Percentiles rank a stretch among this genome's conserved stretches.
Conservation (phyloP, 2,329 filamentous ascomycete species). For the Verticillium alfalfae region DNA sequence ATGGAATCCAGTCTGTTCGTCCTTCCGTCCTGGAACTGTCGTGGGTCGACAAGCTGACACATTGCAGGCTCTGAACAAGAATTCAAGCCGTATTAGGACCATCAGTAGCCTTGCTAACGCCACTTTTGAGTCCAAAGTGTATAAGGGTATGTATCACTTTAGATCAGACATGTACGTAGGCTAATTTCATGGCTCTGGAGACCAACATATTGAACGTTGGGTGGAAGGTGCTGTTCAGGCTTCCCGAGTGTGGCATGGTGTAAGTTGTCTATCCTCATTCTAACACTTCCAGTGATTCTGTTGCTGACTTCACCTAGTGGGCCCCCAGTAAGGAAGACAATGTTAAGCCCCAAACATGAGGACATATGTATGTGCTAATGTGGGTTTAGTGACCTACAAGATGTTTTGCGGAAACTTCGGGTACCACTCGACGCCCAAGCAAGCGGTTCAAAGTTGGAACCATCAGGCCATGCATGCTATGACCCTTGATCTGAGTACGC, state of each 20-base stretch:
- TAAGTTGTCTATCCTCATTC: constrained; percentile 5
- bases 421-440: constrained; percentile 18
- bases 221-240: not conserved
- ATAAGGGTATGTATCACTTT: constrained; percentile 1
- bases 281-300: no score
- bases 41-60: no score
- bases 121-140: not conserved
- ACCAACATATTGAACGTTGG: not conserved
- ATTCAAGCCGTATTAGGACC: not conserved
- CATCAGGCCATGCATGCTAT: constrained; percentile 32
- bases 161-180: not conserved
- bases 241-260: not conserved
- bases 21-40: not conserved
- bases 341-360: constrained; percentile 27
- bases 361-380: not conserved
- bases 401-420: constrained; percentile 35
- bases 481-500: constrained; percentile 20
- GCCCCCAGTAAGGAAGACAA: not conserved
- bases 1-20: constrained; percentile 22
- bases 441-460: constrained; percentile 35
- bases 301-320: no score
- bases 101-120: not conserved
- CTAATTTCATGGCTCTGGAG: not conserved
- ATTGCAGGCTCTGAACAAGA: not conserved
- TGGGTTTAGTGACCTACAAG: not conserved